Conservation (phyloP, 2,329 filamentous ascomycete species). For the Fusarium oligoseptatum region DNA sequence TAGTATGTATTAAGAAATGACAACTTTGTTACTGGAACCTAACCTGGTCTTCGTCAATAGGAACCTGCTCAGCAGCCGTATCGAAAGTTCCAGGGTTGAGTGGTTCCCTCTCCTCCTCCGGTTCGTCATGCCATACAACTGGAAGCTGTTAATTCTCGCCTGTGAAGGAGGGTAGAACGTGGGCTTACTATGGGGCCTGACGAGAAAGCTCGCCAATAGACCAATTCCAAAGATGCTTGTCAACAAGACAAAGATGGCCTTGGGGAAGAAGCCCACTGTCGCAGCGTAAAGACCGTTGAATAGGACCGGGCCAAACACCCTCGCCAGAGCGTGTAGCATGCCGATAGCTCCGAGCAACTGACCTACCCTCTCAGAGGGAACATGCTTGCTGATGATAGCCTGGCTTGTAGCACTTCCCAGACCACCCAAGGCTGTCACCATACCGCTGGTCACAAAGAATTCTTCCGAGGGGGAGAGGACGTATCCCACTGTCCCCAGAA, state of each 20-base stretch:
- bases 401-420: conserved; percentile 89
- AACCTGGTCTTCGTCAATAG: conserved; percentile 47
- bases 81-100: conserved; percentile 29
- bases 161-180: neutral
- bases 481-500: conserved; percentile 82
- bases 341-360: conserved; percentile 91
- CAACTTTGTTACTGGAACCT: conserved; percentile 37
- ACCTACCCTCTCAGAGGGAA: conserved; percentile 84
- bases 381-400: conserved; percentile 88
- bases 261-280: conserved; percentile 83
- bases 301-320: conserved; percentile 82
- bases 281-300: conserved; percentile 89
- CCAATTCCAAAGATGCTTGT: conserved; percentile 74
- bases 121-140: conserved; percentile 53
- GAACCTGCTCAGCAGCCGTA: conserved; percentile 26
- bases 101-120: conserved; percentile 44
- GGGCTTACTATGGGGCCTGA: conserved; percentile 80
- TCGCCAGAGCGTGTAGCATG: conserved; percentile 83
- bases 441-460: conserved; percentile 78
- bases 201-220: conserved; percentile 75
- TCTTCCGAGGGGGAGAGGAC: conserved; percentile 71
- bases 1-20: neutral
- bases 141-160: conserved; percentile 27
- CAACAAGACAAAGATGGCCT: conserved; percentile 86
- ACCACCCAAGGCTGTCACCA: conserved; percentile 82